Evolutionary conservation across 306 rosid genomes (phyloP).

Genomic region (Rosa multiflora): DNA sequence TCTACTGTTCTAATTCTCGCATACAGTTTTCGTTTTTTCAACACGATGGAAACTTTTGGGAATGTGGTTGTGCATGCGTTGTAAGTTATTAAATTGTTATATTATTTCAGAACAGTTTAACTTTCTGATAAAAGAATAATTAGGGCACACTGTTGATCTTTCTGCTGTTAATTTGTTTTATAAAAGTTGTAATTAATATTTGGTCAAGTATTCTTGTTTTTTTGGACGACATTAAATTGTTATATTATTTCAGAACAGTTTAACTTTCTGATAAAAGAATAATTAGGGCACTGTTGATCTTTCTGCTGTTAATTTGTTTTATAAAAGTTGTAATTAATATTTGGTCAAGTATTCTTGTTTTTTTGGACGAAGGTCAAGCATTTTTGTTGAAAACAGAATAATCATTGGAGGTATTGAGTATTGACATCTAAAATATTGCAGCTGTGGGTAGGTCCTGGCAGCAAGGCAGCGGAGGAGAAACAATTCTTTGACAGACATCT

Average conservation of each 20-base stretch:
- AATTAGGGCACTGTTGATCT: slow-evolving; percentile 2
- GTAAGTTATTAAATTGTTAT: not conserved
- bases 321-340: slow-evolving; percentile 2
- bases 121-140: not conserved
- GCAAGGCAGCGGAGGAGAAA: slow-evolving; percentile 94
- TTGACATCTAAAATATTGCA: slow-evolving; percentile 42
- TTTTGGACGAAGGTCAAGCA: not conserved
- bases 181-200: not conserved
- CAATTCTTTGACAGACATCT: slow-evolving; percentile 82
- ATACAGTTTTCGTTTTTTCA: not conserved
- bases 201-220: not conserved
- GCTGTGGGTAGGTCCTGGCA: slow-evolving; percentile 96
- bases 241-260: not conserved
- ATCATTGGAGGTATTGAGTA: slow-evolving; percentile 14
- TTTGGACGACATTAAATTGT: not conserved
- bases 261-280: not conserved
- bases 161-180: slow-evolving; percentile 16
- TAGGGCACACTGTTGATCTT: slow-evolving; percentile 3
- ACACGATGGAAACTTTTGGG: not conserved
- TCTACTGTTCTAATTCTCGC: not conserved
- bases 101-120: not conserved
- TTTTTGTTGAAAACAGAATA: not conserved
- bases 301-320: slow-evolving; percentile 13
- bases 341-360: not conserved
- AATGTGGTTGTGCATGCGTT: not conserved